A percentile compares a stretch with the other conserved stretches of the same genome.
These are phyloP conservation scores for Metschnikowia peoriensis DNA, from an alignment of 805 yeast species.

Conservation along the genomic window DNA sequence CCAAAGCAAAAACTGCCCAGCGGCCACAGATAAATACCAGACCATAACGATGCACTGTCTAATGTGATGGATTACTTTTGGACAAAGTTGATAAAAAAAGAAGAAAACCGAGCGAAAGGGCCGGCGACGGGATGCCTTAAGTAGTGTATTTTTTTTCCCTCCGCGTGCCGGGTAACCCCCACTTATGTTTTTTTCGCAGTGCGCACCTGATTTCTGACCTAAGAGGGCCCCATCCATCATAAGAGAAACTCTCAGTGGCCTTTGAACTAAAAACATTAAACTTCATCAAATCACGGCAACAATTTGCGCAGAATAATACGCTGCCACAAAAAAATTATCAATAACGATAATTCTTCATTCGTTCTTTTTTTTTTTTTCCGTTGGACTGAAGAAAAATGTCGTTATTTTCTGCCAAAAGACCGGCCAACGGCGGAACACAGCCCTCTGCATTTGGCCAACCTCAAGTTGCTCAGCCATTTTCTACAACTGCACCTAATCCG, in stretches of 20 bases:
- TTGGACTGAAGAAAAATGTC: background rate
- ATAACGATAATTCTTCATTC: background rate
- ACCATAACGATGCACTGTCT: slow-evolving; percentile 60
- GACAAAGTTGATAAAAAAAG: slow-evolving; percentile 53
- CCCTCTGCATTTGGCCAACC: slow-evolving; percentile 9
- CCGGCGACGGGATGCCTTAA: slow-evolving; percentile 2
- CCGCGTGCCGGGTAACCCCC: slow-evolving; percentile 18
- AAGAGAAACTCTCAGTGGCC: background rate
- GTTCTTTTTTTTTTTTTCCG: background rate
- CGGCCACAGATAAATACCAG: slow-evolving; percentile 17
- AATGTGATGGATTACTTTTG: slow-evolving; percentile 63
- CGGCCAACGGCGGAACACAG: background rate
- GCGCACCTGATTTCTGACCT: background rate
- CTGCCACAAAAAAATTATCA: background rate
- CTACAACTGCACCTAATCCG: slow-evolving; percentile 6
- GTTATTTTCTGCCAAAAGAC: background rate
- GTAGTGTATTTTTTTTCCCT: slow-evolving; percentile 2
- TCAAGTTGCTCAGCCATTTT: slow-evolving; percentile 11
- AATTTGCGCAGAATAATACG: background rate
- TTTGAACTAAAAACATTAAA: background rate
- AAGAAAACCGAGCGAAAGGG: background rate
- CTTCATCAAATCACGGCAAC: background rate
- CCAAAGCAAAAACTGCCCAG: slow-evolving; percentile 33
- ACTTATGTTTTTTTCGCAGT: background rate
- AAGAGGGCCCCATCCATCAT: background rate